Evolutionary conservation across 495 filamentous ascomycete species (phyloP).

Genomic region (Aspergillus incahuasiensis): DNA sequence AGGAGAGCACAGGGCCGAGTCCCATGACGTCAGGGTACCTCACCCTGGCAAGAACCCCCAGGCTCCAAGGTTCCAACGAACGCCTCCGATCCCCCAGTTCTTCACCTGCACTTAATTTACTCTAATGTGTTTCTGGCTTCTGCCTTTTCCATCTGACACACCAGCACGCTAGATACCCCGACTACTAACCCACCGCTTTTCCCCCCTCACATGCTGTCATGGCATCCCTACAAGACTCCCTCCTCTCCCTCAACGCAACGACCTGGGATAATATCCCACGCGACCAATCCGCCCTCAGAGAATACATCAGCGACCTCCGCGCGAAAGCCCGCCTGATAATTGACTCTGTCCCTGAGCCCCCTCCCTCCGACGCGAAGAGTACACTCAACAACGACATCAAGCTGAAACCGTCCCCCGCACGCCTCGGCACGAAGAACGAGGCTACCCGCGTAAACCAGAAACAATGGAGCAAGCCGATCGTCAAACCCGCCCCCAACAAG

Average conservation of each 20-base stretch:
- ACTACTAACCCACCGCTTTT: background rate
- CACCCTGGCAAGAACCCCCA: background rate
- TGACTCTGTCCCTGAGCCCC: slow-evolving; percentile 66
- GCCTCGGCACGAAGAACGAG: slow-evolving; percentile 45
- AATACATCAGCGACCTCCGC: slow-evolving; percentile 59
- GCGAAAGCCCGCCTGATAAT: slow-evolving; percentile 61
- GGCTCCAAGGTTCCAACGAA: slow-evolving; percentile 1
- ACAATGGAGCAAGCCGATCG: slow-evolving; percentile 75
- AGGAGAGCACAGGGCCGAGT: background rate
- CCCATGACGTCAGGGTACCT: slow-evolving; percentile 7
- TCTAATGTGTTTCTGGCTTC: background rate
- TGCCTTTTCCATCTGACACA: background rate
- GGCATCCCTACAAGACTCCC: slow-evolving; percentile 65
- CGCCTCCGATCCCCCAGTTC: background rate
- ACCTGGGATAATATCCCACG: slow-evolving; percentile 59
- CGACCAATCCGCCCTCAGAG: slow-evolving; percentile 43
- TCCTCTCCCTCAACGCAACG: slow-evolving; percentile 67
- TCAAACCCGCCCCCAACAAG: slow-evolving; percentile 58
- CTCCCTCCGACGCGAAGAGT: background rate
- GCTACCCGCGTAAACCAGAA: slow-evolving; percentile 56
- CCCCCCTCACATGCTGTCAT: slow-evolving; percentile 30
- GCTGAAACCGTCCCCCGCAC: slow-evolving; percentile 25
- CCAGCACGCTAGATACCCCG: background rate
- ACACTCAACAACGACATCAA: slow-evolving; percentile 1
- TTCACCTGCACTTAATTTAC: background rate